phyloP scores from a whole-genome alignment of 2,329 filamentous ascomycete genomes.

The Bertia moriformis region DNA sequence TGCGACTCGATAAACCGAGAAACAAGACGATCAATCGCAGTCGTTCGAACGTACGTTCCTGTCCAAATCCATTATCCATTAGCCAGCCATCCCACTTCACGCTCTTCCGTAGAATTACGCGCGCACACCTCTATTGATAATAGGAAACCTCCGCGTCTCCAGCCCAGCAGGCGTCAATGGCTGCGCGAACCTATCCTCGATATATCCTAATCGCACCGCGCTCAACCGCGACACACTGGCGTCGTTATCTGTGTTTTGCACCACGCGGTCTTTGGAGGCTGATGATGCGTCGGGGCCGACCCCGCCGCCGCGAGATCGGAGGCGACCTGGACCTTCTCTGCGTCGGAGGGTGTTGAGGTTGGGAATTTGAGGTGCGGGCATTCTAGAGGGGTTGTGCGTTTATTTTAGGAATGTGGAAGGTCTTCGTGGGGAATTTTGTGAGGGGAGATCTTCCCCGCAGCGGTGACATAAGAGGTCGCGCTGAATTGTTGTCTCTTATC shows the following conservation, averaged over 20 bases:
- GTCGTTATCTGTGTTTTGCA: conserved; percentile 54
- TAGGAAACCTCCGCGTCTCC: conserved; percentile 35
- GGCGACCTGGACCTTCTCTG: not conserved
- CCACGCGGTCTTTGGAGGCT: conserved; percentile 33
- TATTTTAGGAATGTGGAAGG: not conserved
- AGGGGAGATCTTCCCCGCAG: not conserved
- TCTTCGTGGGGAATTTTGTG: not conserved
- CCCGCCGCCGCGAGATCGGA: not conserved
- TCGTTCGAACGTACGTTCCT: conserved; percentile 54
- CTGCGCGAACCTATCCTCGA: conserved; percentile 43
- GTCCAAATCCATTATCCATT: conserved; percentile 2
- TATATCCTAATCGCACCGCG: conserved; percentile 47
- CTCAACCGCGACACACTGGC: conserved; percentile 49
- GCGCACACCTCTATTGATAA: conserved; percentile 50
- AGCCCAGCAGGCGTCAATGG: conserved; percentile 22
- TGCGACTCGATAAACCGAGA: conserved; percentile 29
- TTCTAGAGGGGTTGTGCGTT: not conserved
- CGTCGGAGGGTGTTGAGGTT: conserved; percentile 1
- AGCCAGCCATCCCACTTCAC: conserved; percentile 1
- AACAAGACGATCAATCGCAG: conserved; percentile 47
- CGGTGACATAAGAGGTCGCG: too few relatives aligned
- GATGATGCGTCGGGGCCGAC: not conserved
- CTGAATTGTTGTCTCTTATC: too few relatives aligned
- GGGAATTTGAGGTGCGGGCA: not conserved
- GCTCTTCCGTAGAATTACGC: not conserved